phyloP scores from a whole-genome alignment of 805 yeast species.

The Myxozyma mucilagina region DNA sequence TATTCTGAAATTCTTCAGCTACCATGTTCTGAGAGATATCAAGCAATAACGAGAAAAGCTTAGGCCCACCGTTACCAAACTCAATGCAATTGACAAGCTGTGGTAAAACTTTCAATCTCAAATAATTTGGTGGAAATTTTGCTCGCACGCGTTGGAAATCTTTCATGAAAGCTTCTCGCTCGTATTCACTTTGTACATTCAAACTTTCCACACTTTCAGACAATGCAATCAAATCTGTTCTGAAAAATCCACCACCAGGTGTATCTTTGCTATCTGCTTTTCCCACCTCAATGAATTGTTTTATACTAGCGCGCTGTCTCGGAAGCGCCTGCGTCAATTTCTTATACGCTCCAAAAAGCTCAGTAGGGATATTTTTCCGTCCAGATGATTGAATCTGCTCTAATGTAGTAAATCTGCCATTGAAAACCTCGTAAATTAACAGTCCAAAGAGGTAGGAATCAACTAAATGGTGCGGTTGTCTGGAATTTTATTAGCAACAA shows the following conservation, averaged over 20 bases:
- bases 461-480: conserved; percentile 39
- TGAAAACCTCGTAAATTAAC: conserved; percentile 52
- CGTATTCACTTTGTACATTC: conserved; percentile 53
- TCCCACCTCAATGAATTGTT: conserved; percentile 36
- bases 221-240: conserved; percentile 53
- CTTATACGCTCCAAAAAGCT: conserved; percentile 43
- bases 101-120: conserved; percentile 68
- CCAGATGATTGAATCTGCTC: conserved; percentile 32
- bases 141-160: conserved; percentile 42
- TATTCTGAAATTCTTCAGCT: conserved; percentile 43
- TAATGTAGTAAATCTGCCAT: conserved; percentile 32
- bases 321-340: conserved; percentile 45
- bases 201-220: conserved; percentile 58
- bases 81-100: conserved; percentile 56
- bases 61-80: conserved; percentile 38
- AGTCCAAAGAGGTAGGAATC: conserved; percentile 68
- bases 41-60: conserved; percentile 38
- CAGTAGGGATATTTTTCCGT: conserved; percentile 42
- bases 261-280: conserved; percentile 14
- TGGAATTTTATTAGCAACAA: conserved; percentile 32
- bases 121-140: conserved; percentile 52
- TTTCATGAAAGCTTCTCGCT: conserved; percentile 52
- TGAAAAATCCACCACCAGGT: conserved; percentile 33
- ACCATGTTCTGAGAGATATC: conserved; percentile 39
- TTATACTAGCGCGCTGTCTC: conserved; percentile 45